Percentiles rank a stretch among this genome's conserved stretches.
These are phyloP conservation scores for Digitaria exilis DNA, from an alignment of 202 grass and related monocot species.

Conservation along the genomic window DNA sequence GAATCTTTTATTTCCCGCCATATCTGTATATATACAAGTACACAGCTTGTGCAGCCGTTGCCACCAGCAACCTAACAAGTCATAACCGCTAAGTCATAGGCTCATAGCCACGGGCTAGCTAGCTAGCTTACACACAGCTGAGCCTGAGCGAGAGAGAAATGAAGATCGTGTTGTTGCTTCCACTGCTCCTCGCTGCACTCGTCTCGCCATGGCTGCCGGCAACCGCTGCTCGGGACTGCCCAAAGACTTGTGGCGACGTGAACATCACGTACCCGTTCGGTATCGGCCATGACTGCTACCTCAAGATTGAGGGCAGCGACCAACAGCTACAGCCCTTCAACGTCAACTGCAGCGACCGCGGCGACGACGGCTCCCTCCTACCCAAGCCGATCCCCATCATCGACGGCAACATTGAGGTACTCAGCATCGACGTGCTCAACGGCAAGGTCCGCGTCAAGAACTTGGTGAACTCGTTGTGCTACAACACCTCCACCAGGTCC, in stretches of 20 bases:
- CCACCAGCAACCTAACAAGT: too few species aligned
- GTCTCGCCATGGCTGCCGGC: not conserved
- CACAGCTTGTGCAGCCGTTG: too few species aligned
- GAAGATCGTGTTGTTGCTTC: not conserved
- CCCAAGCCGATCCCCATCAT: not conserved
- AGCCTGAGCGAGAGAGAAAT: not conserved
- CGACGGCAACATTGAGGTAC: not conserved
- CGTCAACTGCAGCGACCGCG: not conserved
- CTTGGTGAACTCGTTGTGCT: not conserved
- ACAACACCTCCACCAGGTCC: not conserved
- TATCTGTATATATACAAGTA: too few species aligned
- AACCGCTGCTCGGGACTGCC: not conserved
- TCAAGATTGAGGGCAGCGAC: not conserved
- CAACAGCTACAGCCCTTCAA: not conserved
- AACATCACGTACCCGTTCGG: conserved; percentile 44
- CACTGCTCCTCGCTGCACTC: not conserved
- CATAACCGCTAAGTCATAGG: too few species aligned
- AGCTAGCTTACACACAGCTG: not conserved
- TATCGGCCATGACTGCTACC: conserved; percentile 40
- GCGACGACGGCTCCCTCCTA: too few species aligned
- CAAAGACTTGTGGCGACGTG: not conserved
- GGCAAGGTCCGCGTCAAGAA: not conserved
- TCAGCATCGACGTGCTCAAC: not conserved
- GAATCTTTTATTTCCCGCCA: too few species aligned
- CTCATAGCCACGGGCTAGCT: not conserved